These are phyloP conservation scores for Pezicula neosporulosa DNA, from an alignment of 2,329 filamentous ascomycete species.

Conservation along the genomic window DNA sequence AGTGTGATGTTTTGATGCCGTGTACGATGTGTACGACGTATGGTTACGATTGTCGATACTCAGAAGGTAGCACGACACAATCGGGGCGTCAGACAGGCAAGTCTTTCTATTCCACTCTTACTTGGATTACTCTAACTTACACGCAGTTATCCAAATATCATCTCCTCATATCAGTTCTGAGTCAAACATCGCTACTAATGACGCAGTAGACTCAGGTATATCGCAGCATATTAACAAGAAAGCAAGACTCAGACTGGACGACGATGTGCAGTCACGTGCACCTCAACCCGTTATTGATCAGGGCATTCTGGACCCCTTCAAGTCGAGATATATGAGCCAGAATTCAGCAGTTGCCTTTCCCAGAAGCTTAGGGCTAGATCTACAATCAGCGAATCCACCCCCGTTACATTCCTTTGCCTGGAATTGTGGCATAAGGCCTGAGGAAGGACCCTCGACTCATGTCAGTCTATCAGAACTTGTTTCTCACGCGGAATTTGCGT, in stretches of 20 bases:
- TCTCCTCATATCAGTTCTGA: background rate
- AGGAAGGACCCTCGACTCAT: constrained; percentile 20
- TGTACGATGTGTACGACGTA: constrained; percentile 20
- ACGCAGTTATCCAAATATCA: background rate
- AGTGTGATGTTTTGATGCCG: constrained; percentile 20
- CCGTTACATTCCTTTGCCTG: constrained; percentile 34
- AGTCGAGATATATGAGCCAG: constrained; percentile 27
- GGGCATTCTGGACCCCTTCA: constrained; percentile 27
- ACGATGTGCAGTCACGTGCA: background rate
- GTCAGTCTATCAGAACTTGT: constrained; percentile 20
- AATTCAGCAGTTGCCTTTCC: constrained; percentile 31
- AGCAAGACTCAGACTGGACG: too few relatives aligned
- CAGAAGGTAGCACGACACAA: constrained; percentile 7
- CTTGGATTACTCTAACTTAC: background rate
- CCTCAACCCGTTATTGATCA: background rate
- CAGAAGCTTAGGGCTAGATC: constrained; percentile 25
- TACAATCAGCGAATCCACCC: constrained; percentile 30
- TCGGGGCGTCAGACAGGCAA: constrained; percentile 5
- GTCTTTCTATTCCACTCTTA: too few relatives aligned
- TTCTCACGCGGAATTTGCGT: constrained; percentile 21
- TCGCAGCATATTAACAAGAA: too few relatives aligned
- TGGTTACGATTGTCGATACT: constrained; percentile 19
- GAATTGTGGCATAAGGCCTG: constrained; percentile 28
- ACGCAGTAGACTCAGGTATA: too few relatives aligned
- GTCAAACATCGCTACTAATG: too few relatives aligned